phyloP scores from a whole-genome alignment of 192 early-diverging fungal species.

The Backusella westeae region DNA sequence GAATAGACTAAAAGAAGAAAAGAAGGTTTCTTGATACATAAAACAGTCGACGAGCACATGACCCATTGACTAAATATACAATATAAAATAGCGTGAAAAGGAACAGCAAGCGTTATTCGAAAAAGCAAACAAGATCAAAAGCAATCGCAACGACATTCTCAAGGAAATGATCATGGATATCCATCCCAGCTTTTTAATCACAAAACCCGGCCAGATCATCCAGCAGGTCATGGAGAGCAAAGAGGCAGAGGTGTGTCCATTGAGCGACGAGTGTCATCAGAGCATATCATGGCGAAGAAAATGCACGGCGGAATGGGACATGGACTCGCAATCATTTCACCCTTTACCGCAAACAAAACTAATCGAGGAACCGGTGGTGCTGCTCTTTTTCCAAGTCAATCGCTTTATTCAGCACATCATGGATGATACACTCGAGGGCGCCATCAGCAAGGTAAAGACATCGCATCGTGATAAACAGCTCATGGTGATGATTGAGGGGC shows the following conservation, averaged over 20 bases:
- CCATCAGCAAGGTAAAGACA: conserved; percentile 21
- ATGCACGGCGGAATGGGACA: conserved; percentile 28
- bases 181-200: conserved; percentile 28
- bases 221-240: conserved; percentile 7
- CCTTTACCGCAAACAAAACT: conserved; percentile 17
- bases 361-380: conserved; percentile 23
- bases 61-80: background rate
- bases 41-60: background rate
- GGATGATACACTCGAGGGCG: background rate
- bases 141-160: conserved; percentile 19
- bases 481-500: conserved; percentile 39
- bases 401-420: conserved; percentile 24
- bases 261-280: background rate
- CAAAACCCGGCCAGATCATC: conserved; percentile 31
- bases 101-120: conserved; percentile 15
- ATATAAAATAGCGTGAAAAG: conserved; percentile 17
- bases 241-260: background rate
- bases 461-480: conserved; percentile 22
- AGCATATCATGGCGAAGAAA: conserved; percentile 41
- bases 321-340: conserved; percentile 25
- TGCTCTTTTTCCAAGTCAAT: conserved; percentile 26
- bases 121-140: conserved; percentile 36
- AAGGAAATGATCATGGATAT: conserved; percentile 47
- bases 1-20: background rate
- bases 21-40: background rate